Evolutionary conservation across 2,329 filamentous ascomycete genomes (phyloP).

Genomic region (Coniella lustricola): DNA sequence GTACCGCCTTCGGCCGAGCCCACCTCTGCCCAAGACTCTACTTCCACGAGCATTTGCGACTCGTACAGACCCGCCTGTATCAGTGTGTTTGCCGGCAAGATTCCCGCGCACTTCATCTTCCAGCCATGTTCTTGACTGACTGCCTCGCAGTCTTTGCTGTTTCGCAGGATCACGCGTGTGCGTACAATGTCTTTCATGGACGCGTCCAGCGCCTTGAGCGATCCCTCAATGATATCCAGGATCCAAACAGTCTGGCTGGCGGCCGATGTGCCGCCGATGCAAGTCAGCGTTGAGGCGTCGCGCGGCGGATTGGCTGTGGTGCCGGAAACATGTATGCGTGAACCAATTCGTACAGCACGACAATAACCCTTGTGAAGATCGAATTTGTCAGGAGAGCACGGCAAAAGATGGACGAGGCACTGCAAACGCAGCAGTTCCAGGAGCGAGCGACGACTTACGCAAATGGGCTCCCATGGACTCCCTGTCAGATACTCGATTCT

Average conservation of each 20-base stretch:
- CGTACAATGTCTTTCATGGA: constrained; percentile 22
- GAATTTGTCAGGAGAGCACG: constrained; percentile 18
- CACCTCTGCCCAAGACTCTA: constrained; percentile 18
- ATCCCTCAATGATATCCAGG: constrained; percentile 23
- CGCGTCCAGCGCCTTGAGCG: constrained; percentile 22
- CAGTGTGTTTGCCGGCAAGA: constrained; percentile 18
- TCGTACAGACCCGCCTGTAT: constrained; percentile 16
- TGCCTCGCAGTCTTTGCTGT: constrained; percentile 21
- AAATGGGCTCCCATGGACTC: constrained; percentile 26
- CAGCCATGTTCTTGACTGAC: constrained; percentile 24
- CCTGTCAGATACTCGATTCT: constrained; percentile 24
- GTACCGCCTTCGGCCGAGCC: constrained; percentile 13
- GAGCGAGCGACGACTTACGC: constrained; percentile 14
- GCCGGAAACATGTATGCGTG: constrained; percentile 24
- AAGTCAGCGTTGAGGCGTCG: constrained; percentile 5
- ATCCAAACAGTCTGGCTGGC: constrained; percentile 23
- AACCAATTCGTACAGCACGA: constrained; percentile 23
- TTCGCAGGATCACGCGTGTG: constrained; percentile 22
- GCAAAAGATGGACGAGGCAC: not conserved
- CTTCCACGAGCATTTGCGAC: constrained; percentile 17
- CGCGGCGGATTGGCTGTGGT: constrained; percentile 25
- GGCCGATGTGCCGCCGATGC: constrained; percentile 20
- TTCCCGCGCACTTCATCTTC: constrained; percentile 20
- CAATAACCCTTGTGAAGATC: constrained; percentile 26
- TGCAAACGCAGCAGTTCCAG: not conserved